A percentile compares a stretch with the other conserved stretches of the same genome.
These are phyloP conservation scores for Ophiostoma sp. DNA, from an alignment of 2,329 filamentous ascomycete species.

Conservation along the genomic window DNA sequence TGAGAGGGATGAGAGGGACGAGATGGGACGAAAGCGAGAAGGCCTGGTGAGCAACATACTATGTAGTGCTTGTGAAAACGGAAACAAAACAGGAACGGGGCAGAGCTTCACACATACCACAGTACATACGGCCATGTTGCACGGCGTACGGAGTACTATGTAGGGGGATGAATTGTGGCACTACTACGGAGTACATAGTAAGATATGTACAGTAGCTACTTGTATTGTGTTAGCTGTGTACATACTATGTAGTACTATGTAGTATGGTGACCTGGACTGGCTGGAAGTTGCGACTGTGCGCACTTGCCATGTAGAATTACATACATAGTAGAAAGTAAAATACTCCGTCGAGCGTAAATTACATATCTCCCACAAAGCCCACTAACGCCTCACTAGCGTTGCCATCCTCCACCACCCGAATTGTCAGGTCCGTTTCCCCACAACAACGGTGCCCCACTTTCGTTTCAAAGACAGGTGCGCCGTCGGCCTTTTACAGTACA, in stretches of 20 bases:
- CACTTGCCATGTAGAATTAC: neutral
- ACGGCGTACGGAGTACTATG: slow-evolving; percentile 11
- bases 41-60: neutral
- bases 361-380: slow-evolving; percentile 15
- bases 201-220: neutral
- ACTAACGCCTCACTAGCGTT: slow-evolving; percentile 17
- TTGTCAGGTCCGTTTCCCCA: slow-evolving; percentile 25
- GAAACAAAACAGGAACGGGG: neutral
- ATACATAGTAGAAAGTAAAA: neutral
- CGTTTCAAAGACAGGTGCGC: slow-evolving; percentile 22
- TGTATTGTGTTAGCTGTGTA: neutral
- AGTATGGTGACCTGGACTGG: neutral
- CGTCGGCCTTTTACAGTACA: slow-evolving; percentile 18
- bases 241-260: neutral
- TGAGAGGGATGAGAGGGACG: neutral
- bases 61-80: neutral
- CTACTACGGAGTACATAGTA: no score
- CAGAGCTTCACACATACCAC: no score
- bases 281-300: neutral
- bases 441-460: slow-evolving; percentile 19
- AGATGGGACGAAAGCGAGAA: neutral
- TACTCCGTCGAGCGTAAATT: slow-evolving; percentile 20
- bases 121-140: slow-evolving; percentile 1
- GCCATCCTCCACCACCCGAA: slow-evolving; percentile 18
- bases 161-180: neutral